Conservation (phyloP, 805 yeast genomes). For the Teunomyces atbi region DNA sequence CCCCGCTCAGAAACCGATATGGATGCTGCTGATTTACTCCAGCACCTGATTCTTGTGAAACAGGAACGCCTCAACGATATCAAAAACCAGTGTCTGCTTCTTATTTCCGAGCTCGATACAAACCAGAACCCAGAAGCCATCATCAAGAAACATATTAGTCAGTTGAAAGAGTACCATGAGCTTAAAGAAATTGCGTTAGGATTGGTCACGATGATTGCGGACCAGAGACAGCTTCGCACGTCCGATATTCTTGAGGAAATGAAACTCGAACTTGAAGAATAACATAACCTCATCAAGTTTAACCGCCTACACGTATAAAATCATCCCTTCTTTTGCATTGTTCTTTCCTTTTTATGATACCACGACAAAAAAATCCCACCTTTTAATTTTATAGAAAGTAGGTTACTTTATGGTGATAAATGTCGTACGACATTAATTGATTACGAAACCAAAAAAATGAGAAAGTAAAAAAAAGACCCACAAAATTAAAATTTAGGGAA, state of each 20-base stretch:
- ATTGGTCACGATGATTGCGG: constrained; percentile 58
- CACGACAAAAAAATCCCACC: neutral
- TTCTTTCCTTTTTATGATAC: constrained; percentile 6
- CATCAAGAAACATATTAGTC: constrained; percentile 50
- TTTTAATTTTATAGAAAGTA: neutral
- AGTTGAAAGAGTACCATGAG: constrained; percentile 59
- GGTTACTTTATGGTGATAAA: neutral
- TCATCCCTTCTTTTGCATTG: too few species aligned
- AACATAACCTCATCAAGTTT: too few species aligned
- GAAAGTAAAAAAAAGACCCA: neutral
- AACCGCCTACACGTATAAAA: too few species aligned
- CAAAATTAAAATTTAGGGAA: neutral
- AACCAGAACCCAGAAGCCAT: constrained; percentile 41
- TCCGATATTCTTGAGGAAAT: constrained; percentile 53
- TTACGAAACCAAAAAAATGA: neutral
- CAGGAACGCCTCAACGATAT: constrained; percentile 27
- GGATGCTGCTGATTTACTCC: constrained; percentile 6
- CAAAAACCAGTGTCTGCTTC: constrained; percentile 29
- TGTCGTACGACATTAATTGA: constrained; percentile 1
- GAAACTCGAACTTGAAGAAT: constrained; percentile 25
- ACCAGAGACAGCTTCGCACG: constrained; percentile 48
- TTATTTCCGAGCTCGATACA: constrained; percentile 31
- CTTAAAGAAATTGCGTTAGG: constrained; percentile 60
- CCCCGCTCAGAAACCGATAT: constrained; percentile 5
- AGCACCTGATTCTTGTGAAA: constrained; percentile 8